Percentiles rank a stretch among this genome's conserved stretches.
phyloP scores from a whole-genome alignment of 768 basidiomycete species.

The Hygrocybe coccinea region DNA sequence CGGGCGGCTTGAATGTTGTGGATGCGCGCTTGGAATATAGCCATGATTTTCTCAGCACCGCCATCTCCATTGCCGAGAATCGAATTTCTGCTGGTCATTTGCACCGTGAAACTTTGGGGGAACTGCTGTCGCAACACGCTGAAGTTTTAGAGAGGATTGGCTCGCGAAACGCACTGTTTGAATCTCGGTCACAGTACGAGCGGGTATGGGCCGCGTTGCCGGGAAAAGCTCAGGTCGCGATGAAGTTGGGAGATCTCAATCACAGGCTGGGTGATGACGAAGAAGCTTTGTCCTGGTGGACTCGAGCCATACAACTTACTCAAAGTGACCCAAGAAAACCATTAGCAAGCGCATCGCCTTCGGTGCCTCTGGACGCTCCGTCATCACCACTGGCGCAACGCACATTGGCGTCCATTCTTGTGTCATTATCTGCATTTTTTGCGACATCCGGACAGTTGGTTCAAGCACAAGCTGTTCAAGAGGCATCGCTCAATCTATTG shows the following conservation, averaged over 20 bases:
- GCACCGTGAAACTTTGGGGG: constrained; percentile 46
- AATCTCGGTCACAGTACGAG: constrained; percentile 54
- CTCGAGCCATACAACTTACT: constrained; percentile 47
- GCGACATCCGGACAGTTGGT: constrained; percentile 52
- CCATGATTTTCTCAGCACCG: constrained; percentile 48
- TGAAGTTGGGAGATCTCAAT: constrained; percentile 65
- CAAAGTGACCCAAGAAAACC: constrained; percentile 26
- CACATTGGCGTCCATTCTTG: constrained; percentile 52
- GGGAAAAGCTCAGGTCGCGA: constrained; percentile 47
- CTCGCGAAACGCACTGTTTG: constrained; percentile 38
- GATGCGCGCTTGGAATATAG: constrained; percentile 54
- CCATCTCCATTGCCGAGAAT: constrained; percentile 43
- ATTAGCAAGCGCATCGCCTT: constrained; percentile 17
- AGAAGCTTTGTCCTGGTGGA: constrained; percentile 67
- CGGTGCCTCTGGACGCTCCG: constrained; percentile 39
- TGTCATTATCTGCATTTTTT: constrained; percentile 69
- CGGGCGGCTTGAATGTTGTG: constrained; percentile 39
- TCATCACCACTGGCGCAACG: constrained; percentile 61
- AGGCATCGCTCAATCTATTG: constrained; percentile 50
- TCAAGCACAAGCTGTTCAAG: constrained; percentile 54
- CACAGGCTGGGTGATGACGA: constrained; percentile 47
- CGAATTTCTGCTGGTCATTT: constrained; percentile 37
- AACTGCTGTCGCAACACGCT: constrained; percentile 54
- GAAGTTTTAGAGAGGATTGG: constrained; percentile 60
- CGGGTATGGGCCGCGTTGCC: constrained; percentile 49